phyloP scores from a whole-genome alignment of 495 filamentous ascomycete genomes.

The Penicillium coprophilum region DNA sequence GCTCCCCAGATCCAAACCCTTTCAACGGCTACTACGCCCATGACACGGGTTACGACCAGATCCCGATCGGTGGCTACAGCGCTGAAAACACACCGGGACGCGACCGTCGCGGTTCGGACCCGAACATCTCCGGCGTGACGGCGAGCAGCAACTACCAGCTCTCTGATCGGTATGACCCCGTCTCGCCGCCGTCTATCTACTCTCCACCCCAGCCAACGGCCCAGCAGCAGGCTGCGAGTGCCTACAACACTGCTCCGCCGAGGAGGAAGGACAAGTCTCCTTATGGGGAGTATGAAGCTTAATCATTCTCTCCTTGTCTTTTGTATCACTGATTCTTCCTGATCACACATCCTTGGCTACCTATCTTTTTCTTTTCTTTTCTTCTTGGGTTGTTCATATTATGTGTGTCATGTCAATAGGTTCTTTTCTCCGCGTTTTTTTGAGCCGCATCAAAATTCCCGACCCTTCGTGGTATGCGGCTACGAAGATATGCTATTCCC shows the following conservation, averaged over 20 bases:
- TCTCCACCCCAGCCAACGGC: slow-evolving; percentile 16
- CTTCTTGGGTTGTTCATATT: slow-evolving; percentile 10
- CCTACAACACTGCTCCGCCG: background rate
- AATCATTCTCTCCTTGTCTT: slow-evolving; percentile 1
- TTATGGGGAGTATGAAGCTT: slow-evolving; percentile 18
- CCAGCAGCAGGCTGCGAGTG: background rate
- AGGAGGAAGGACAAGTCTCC: slow-evolving; percentile 17
- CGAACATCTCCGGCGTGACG: slow-evolving; percentile 12
- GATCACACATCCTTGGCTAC: background rate
- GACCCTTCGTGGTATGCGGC: background rate
- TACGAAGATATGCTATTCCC: slow-evolving; percentile 1
- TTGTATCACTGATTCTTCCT: background rate
- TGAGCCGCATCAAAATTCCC: background rate
- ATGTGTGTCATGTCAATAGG: background rate
- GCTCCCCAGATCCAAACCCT: slow-evolving; percentile 17
- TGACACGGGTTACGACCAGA: slow-evolving; percentile 18
- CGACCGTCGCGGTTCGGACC: background rate
- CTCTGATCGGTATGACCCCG: slow-evolving; percentile 24
- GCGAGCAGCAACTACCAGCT: slow-evolving; percentile 19
- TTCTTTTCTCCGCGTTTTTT: background rate
- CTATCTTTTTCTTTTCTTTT: background rate
- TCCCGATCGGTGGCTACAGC: slow-evolving; percentile 13
- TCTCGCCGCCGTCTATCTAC: slow-evolving; percentile 26
- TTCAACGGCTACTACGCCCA: slow-evolving; percentile 19
- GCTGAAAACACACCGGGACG: slow-evolving; percentile 8